Conservation (phyloP, 2,329 filamentous ascomycete species). For the Cladobotryum mycophilum region DNA sequence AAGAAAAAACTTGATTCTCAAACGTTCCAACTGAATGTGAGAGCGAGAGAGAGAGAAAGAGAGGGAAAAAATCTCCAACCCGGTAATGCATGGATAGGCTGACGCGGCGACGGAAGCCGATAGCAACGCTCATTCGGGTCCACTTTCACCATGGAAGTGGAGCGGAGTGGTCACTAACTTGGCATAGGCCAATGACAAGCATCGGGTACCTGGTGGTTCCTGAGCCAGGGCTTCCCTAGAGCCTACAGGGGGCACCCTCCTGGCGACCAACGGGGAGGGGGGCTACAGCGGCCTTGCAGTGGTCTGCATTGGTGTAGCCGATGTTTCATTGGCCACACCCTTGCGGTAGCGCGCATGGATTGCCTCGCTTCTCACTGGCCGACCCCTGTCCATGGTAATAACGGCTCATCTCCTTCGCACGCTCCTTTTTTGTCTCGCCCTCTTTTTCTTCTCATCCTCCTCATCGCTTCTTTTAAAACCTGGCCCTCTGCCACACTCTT, state of each 20-base stretch:
- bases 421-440: constrained; percentile 3
- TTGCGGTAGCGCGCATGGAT: not conserved
- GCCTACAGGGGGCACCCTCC: not conserved
- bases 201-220: constrained; percentile 13
- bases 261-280: not conserved
- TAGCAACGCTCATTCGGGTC: not conserved
- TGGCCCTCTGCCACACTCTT: constrained; percentile 14
- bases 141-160: no score
- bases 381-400: constrained; percentile 15
- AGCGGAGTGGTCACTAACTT: no score
- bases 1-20: no score
- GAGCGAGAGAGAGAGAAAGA: no score
- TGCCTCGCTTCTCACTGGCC: not conserved
- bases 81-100: constrained; percentile 1
- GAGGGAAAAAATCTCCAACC: not conserved
- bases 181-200: constrained; percentile 5
- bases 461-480: constrained; percentile 5
- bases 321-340: not conserved
- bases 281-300: no score
- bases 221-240: not conserved
- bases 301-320: no score
- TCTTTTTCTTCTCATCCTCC: constrained; percentile 10
- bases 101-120: constrained; percentile 8
- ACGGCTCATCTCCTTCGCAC: constrained; percentile 15
- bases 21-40: no score